phyloP scores from a whole-genome alignment of 2,329 filamentous ascomycete species.

The Xylariales sp. region DNA sequence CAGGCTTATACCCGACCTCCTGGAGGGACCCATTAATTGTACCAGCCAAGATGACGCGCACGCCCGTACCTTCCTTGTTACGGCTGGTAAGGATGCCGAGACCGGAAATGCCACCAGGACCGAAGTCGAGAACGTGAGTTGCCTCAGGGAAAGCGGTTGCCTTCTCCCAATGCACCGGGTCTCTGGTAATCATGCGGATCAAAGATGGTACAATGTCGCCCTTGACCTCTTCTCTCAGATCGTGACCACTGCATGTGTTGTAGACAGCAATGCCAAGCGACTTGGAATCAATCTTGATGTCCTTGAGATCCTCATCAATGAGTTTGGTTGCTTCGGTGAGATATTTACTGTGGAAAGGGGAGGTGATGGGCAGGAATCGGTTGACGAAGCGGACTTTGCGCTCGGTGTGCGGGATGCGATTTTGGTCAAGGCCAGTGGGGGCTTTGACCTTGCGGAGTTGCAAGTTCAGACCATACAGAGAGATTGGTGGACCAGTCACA shows the following conservation, averaged over 20 bases:
- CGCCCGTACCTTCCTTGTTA: conserved; percentile 97
- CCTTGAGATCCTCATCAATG: conserved; percentile 82
- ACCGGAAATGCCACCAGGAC: conserved; percentile 93
- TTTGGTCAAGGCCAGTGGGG: conserved; percentile 94
- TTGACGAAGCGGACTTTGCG: conserved; percentile 96
- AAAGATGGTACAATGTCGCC: conserved; percentile 82
- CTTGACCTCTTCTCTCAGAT: conserved; percentile 65
- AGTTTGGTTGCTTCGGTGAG: conserved; percentile 74
- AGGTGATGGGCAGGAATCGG: conserved; percentile 94
- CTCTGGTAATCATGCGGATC: conserved; percentile 88
- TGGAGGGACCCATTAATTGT: conserved; percentile 84
- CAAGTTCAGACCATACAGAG: conserved; percentile 91
- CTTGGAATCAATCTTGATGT: conserved; percentile 69
- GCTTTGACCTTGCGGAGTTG: conserved; percentile 96
- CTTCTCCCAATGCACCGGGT: conserved; percentile 93
- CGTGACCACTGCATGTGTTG: conserved; percentile 83
- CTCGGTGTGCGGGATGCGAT: conserved; percentile 87
- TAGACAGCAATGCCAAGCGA: conserved; percentile 80
- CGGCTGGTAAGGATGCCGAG: conserved; percentile 94
- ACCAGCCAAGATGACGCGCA: conserved; percentile 91
- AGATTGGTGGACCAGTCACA: conserved; percentile 92
- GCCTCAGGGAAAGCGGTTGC: conserved; percentile 87
- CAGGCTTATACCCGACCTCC: conserved; percentile 96
- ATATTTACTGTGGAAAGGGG: conserved; percentile 97
- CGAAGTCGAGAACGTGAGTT: conserved; percentile 94